Evolutionary conservation across 2,329 filamentous ascomycete species (phyloP).

Genomic region (Bipolaris gigantea): DNA sequence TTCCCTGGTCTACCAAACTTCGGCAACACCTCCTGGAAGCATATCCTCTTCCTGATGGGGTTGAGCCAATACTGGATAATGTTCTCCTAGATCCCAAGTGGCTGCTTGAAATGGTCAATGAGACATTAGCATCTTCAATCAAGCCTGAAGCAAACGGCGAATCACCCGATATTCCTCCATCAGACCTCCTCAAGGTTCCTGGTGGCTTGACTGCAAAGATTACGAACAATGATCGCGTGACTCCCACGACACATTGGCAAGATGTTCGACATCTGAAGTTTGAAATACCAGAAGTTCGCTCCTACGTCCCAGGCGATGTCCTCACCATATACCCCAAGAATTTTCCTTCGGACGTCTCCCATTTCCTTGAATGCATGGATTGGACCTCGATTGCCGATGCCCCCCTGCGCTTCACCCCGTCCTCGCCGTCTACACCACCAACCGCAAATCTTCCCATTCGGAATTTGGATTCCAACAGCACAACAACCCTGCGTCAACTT

Average conservation of each 20-base stretch:
- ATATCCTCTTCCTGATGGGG: constrained; percentile 68
- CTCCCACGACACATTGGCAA: constrained; percentile 80
- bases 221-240: constrained; percentile 70
- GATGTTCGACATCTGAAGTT: constrained; percentile 84
- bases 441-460: constrained; percentile 46
- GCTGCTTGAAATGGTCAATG: constrained; percentile 52
- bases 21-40: constrained; percentile 65
- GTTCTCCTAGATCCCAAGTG: constrained; percentile 77
- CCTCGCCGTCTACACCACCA: constrained; percentile 35
- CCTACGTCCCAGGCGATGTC: constrained; percentile 73
- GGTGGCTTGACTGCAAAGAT: constrained; percentile 61
- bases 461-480: constrained; percentile 42
- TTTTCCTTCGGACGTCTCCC: constrained; percentile 76
- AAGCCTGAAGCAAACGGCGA: constrained; percentile 5
- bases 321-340: constrained; percentile 86
- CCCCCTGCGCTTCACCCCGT: constrained; percentile 59
- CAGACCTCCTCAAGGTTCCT: constrained; percentile 61
- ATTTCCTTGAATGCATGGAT: constrained; percentile 74
- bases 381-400: constrained; percentile 76
- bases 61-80: constrained; percentile 72
- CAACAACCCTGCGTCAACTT: constrained; percentile 70
- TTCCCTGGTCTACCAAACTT: constrained; percentile 74
- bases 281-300: constrained; percentile 47
- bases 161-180: constrained; percentile 36
- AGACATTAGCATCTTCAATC: constrained; percentile 6